A percentile compares a stretch with the other conserved stretches of the same genome.
These are phyloP conservation scores for Nitzschia sp. DNA, from an alignment of 108 stramenopile genomes.

Conservation along the genomic window DNA sequence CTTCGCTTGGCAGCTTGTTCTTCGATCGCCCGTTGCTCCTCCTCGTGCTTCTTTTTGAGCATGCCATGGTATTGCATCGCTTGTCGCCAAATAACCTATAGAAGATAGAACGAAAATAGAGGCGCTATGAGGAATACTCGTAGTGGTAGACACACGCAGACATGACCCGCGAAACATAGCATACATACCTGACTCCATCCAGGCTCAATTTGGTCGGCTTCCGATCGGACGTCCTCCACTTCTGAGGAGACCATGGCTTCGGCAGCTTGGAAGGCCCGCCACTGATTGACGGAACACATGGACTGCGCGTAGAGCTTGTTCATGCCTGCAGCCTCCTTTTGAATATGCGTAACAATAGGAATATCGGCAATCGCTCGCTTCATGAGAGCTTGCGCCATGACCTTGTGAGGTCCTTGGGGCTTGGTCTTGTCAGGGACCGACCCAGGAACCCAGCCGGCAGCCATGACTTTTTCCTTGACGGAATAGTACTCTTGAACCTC, in stretches of 20 bases:
- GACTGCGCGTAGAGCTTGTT: slow-evolving; percentile 85
- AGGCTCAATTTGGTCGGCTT: slow-evolving; percentile 90
- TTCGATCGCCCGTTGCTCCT: slow-evolving; percentile 59
- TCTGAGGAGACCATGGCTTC: slow-evolving; percentile 82
- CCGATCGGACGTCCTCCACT: slow-evolving; percentile 88
- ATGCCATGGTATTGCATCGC: slow-evolving; percentile 91
- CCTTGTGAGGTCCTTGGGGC: slow-evolving; percentile 52
- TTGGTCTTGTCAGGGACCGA: slow-evolving; percentile 19
- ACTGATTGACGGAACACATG: slow-evolving; percentile 90
- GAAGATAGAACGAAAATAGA: background rate
- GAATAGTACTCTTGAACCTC: slow-evolving; percentile 86
- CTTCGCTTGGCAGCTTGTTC: slow-evolving; percentile 55
- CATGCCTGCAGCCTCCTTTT: slow-evolving; percentile 89
- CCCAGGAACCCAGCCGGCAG: slow-evolving; percentile 79
- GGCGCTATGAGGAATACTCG: background rate
- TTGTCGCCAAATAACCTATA: slow-evolving; percentile 85
- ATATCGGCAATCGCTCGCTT: slow-evolving; percentile 90
- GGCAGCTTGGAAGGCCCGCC: slow-evolving; percentile 82
- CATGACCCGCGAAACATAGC: no score
- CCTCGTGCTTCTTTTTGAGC: slow-evolving; percentile 82
- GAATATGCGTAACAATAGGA: slow-evolving; percentile 87
- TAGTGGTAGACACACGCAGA: no score
- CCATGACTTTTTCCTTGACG: slow-evolving; percentile 70
- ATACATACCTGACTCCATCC: slow-evolving; percentile 80
- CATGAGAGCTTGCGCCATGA: slow-evolving; percentile 87